phyloP scores from a whole-genome alignment of 2,329 filamentous ascomycete species.

The Polytolypa hystricis region DNA sequence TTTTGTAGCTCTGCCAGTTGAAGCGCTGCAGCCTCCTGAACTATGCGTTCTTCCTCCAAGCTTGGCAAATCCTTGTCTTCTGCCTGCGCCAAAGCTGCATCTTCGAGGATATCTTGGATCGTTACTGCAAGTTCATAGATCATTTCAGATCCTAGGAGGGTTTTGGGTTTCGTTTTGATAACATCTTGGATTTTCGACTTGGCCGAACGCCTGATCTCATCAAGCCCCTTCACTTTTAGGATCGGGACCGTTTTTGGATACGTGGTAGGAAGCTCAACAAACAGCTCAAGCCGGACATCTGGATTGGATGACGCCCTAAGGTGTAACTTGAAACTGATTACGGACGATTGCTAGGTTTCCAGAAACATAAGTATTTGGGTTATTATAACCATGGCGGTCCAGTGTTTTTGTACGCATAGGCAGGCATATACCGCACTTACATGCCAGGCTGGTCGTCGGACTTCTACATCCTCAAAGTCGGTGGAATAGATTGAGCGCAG shows the following conservation, averaged over 20 bases:
- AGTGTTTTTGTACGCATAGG: conserved; percentile 4
- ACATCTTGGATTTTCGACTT: conserved; percentile 60
- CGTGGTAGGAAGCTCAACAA: conserved; percentile 73
- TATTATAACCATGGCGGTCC: neutral
- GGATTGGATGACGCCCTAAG: conserved; percentile 64
- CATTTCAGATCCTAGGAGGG: conserved; percentile 52
- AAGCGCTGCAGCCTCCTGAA: conserved; percentile 58
- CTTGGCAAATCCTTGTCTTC: conserved; percentile 69
- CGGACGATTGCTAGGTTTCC: conserved; percentile 52
- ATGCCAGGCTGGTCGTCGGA: conserved; percentile 69
- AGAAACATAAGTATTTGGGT: conserved; percentile 8
- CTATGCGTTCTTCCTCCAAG: conserved; percentile 76
- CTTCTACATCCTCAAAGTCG: conserved; percentile 67
- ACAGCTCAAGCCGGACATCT: conserved; percentile 59
- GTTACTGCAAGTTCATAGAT: conserved; percentile 50
- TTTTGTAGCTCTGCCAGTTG: conserved; percentile 39
- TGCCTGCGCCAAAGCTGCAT: conserved; percentile 68
- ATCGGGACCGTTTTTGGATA: conserved; percentile 78
- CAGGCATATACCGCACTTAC: conserved; percentile 36
- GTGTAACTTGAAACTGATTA: conserved; percentile 70
- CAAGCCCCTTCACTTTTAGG: conserved; percentile 54
- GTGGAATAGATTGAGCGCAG: conserved; percentile 82
- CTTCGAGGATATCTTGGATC: conserved; percentile 64
- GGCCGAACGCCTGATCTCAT: conserved; percentile 57
- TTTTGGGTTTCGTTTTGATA: conserved; percentile 57